phyloP scores from a whole-genome alignment of 2,329 filamentous ascomycete species.

The Talaromyces marneffei region DNA sequence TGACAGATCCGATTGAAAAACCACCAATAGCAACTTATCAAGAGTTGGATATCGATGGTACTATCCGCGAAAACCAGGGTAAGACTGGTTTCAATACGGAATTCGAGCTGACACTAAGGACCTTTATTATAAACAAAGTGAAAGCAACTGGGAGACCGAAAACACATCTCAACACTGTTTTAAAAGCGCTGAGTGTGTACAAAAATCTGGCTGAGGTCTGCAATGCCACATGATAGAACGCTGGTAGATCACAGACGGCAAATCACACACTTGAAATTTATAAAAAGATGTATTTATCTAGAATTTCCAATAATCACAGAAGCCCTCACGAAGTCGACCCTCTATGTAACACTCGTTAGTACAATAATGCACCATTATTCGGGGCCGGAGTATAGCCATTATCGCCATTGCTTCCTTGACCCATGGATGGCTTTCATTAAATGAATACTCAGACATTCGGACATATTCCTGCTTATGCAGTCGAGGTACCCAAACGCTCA shows the following conservation, averaged over 20 bases:
- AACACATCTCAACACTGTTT: not conserved
- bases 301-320: not conserved
- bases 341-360: not conserved
- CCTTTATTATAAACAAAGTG: not conserved
- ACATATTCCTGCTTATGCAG: not conserved
- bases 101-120: not conserved
- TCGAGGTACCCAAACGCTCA: not conserved
- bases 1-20: not conserved
- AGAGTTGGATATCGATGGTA: not conserved
- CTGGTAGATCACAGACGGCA: not conserved
- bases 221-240: not conserved
- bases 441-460: not conserved
- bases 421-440: not conserved
- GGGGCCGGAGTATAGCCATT: not conserved
- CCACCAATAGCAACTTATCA: not conserved
- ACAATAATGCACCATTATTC: constrained; percentile 2
- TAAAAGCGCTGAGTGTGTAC: not conserved
- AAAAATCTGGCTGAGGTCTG: not conserved
- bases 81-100: not conserved
- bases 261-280: not conserved
- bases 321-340: constrained; percentile 1
- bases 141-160: no score
- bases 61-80: not conserved
- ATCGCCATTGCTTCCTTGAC: not conserved
- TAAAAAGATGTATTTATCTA: not conserved